Percentiles rank a stretch among this genome's conserved stretches.
These are phyloP conservation scores for Mycena galopus DNA, from an alignment of 768 basidiomycete genomes.

Conservation along the genomic window DNA sequence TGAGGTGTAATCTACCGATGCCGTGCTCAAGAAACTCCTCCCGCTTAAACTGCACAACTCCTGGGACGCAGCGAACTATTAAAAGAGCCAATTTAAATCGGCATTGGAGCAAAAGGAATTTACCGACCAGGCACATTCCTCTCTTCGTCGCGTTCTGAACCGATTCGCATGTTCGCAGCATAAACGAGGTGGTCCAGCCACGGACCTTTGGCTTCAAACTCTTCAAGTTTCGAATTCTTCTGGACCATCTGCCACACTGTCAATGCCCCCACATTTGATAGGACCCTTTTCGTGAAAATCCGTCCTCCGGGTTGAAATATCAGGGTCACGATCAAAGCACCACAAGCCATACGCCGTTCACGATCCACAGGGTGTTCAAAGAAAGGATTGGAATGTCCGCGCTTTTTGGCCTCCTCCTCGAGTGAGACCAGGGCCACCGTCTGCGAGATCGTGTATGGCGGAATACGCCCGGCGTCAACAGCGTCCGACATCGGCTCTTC, in stretches of 20 bases:
- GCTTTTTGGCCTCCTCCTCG: neutral
- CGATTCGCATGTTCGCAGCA: neutral
- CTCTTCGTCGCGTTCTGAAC: conserved; percentile 1
- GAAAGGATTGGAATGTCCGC: conserved; percentile 3
- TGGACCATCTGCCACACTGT: neutral
- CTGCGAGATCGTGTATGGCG: conserved; percentile 5
- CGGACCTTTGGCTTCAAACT: neutral
- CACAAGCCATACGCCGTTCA: neutral
- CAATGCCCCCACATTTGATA: neutral
- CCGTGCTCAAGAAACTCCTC: conserved; percentile 12
- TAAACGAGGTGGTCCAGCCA: conserved; percentile 9
- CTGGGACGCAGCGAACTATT: neutral
- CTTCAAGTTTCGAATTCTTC: neutral
- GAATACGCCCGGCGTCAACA: conserved; percentile 2
- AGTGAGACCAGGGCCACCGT: conserved; percentile 1
- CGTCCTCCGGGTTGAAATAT: conserved; percentile 1
- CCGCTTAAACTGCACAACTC: neutral
- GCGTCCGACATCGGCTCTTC: conserved; percentile 9
- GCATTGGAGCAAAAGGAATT: neutral
- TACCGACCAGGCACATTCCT: neutral
- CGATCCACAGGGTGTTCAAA: conserved; percentile 17
- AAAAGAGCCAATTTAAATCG: neutral
- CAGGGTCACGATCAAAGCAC: neutral
- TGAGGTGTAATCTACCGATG: neutral
- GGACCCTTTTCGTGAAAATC: neutral